A percentile compares a stretch with the other conserved stretches of the same genome.
These are phyloP conservation scores for Candida sp. DNA, from an alignment of 1,139 yeast genomes.

Conservation along the genomic window DNA sequence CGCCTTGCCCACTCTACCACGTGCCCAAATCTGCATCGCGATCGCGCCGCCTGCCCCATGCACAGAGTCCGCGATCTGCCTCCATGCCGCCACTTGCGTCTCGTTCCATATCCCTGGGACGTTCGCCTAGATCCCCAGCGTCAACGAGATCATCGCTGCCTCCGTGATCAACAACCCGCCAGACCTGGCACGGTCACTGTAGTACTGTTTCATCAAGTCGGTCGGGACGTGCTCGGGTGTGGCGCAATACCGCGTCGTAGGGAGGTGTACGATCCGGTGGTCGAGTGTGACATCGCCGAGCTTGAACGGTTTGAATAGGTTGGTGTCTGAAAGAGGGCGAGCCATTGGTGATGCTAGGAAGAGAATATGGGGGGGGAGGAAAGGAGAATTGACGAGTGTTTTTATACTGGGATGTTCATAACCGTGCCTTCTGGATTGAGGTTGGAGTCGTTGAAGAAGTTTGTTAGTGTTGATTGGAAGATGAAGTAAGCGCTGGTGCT, in stretches of 20 bases:
- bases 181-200: slow-evolving; percentile 51
- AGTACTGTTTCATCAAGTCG: slow-evolving; percentile 51
- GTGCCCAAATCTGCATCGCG: slow-evolving; percentile 61
- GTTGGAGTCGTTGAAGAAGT: no score
- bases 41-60: slow-evolving; percentile 21
- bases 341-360: no score
- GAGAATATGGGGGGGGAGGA: no score
- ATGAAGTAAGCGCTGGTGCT: no score
- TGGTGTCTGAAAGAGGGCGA: slow-evolving; percentile 15
- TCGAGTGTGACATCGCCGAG: slow-evolving; percentile 40
- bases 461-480: no score
- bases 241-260: slow-evolving; percentile 58
- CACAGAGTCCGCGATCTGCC: slow-evolving; percentile 44
- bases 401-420: no score
- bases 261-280: slow-evolving; percentile 55
- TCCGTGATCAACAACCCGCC: slow-evolving; percentile 57
- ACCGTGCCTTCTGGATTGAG: no score
- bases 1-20: slow-evolving; percentile 60
- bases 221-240: slow-evolving; percentile 50
- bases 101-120: slow-evolving; percentile 61
- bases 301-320: slow-evolving; percentile 52
- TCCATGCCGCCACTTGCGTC: slow-evolving; percentile 56
- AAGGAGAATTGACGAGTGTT: no score
- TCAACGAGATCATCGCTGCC: slow-evolving; percentile 33
- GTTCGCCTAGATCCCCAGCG: slow-evolving; percentile 39